Evolutionary conservation across 495 filamentous ascomycete genomes (phyloP), one percentile per base, ranked within the genome.

Genomic region (Talaromyces nanjingensis): DNA sequence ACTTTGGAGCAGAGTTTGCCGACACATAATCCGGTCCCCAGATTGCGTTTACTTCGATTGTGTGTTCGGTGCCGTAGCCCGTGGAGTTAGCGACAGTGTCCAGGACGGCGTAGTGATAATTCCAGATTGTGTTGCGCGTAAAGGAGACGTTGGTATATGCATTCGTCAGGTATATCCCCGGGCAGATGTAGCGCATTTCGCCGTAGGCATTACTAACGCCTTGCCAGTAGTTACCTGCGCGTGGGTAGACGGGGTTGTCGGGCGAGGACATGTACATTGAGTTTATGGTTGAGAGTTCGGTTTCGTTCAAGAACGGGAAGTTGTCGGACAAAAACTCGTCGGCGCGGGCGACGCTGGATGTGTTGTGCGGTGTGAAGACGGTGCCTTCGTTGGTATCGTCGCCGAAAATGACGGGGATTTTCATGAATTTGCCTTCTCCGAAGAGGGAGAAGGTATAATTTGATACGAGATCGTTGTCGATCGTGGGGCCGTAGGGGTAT

Each of bases 101-200:
- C 39, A 79, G 64, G 3, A 91, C 88, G 64, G 87, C 85, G 68
- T 84, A 91, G 34, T 83, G 84, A 67, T 91, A 92, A 67, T 83
- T 84, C 79, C 83, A 89, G 60, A 74, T 82, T 24, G 67, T 58
- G 3, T 76, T 16, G 16, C 75, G 77, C 27, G 76, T 70, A 6
- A 67, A 49, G 6, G 74, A 68, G 34, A 56, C 62, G 53, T 66
- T 57, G 22, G 64, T 66, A 65, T 82, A 77, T 0, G 76, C 70
- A 4, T 76, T 70, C 16, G 79, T 84, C 72, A 87, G 73, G 69
- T 78, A 84, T 22, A 89, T 76, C 1, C 81, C 82, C 0, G 88
- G 88, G 62, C 89, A 92, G 68, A 79, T 87, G 73, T 91, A 91
- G n/a, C 88, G 83, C 63, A 90, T 79, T 66, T 91, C 86, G 24